Percentiles rank a stretch among this genome's conserved stretches.
Evolutionary conservation across 495 filamentous ascomycete species (phyloP).

Genomic region (Penicillium soppii): DNA sequence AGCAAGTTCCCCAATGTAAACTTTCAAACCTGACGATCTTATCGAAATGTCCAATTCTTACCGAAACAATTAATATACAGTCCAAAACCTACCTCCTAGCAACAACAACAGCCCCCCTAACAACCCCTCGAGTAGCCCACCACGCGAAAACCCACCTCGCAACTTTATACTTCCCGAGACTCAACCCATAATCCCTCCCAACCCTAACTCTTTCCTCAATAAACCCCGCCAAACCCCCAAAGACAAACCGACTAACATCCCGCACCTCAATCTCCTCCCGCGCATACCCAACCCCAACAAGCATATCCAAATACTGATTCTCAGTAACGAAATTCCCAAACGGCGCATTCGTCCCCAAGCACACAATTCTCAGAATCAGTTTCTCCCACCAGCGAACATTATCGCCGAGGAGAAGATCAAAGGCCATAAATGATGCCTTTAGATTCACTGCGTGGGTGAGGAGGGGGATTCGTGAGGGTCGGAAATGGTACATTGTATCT

Average conservation of each 20-base stretch:
- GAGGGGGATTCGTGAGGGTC: conserved; percentile 42
- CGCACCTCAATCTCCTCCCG: conserved; percentile 32
- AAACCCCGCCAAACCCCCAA: conserved; percentile 36
- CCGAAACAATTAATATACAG: too few species aligned
- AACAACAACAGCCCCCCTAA: conserved; percentile 46
- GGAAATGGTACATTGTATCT: conserved; percentile 52
- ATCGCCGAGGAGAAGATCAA: conserved; percentile 33
- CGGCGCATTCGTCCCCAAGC: conserved; percentile 29
- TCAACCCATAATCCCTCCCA: conserved; percentile 33
- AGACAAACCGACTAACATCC: conserved; percentile 46
- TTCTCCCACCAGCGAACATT: conserved; percentile 16
- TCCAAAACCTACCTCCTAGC: conserved; percentile 28
- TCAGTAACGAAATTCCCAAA: conserved; percentile 48
- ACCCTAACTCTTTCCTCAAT: conserved; percentile 29
- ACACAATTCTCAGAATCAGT: conserved; percentile 32
- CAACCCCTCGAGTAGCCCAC: conserved; percentile 43
- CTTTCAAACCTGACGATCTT: too few species aligned
- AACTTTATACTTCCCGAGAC: conserved; percentile 34
- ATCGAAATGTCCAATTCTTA: too few species aligned
- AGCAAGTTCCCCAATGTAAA: too few species aligned
- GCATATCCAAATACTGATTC: conserved; percentile 57
- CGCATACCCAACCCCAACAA: conserved; percentile 41
- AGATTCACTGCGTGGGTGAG: conserved; percentile 35
- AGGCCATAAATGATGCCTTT: conserved; percentile 45
- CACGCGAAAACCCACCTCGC: conserved; percentile 42